Evolutionary conservation across 768 basidiomycete genomes (phyloP).

Genomic region (Pleurotus sapidus): DNA sequence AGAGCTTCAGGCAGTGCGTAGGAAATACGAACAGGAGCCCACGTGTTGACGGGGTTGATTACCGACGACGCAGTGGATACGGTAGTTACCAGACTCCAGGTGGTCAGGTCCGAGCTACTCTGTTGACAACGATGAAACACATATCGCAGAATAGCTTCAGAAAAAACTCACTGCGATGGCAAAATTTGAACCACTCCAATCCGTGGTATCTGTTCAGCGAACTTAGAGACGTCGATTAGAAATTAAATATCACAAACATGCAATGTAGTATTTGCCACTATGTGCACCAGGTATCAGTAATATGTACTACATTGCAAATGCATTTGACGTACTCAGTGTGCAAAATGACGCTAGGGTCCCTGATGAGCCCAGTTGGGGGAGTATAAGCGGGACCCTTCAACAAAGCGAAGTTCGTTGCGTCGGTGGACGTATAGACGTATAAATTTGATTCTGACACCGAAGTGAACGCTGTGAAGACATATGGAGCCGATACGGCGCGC

Average conservation of each 20-base stretch:
- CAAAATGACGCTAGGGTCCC: conserved; percentile 31
- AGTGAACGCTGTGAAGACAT: conserved; percentile 33
- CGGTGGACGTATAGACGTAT: conserved; percentile 30
- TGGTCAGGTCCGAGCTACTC: conserved; percentile 27
- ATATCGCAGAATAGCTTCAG: background rate
- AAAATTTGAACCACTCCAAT: conserved; percentile 32
- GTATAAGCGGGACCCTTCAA: conserved; percentile 32
- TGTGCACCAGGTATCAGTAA: background rate
- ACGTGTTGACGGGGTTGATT: conserved; percentile 29
- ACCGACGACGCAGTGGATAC: conserved; percentile 24
- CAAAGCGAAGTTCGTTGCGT: conserved; percentile 26
- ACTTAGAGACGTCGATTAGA: background rate
- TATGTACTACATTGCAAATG: background rate
- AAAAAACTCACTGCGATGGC: conserved; percentile 26
- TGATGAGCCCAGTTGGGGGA: conserved; percentile 30
- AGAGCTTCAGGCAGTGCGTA: background rate
- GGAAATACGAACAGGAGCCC: conserved; percentile 23
- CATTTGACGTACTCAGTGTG: conserved; percentile 26
- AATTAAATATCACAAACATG: conserved; percentile 17
- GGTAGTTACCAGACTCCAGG: conserved; percentile 26
- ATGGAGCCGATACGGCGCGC: conserved; percentile 25
- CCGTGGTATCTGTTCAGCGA: conserved; percentile 25
- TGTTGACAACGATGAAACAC: background rate
- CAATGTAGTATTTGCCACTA: conserved; percentile 32
- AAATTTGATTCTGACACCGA: conserved; percentile 31